These are phyloP conservation scores for Paulownia fortunei DNA, from an alignment of 257 asterid species.

Conservation along the genomic window DNA sequence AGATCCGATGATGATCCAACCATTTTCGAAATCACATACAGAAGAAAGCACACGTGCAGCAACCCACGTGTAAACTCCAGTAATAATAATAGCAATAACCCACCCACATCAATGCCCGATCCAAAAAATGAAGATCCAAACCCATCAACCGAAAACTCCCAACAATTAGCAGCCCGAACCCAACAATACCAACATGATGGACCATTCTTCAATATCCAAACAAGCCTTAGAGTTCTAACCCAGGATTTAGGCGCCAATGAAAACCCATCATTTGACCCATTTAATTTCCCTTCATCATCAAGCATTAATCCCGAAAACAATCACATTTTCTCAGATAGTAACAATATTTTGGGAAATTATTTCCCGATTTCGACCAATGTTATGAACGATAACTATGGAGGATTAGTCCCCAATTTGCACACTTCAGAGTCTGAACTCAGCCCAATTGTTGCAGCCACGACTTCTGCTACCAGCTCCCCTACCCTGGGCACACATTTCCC, in stretches of 20 bases:
- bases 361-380: conserved; percentile 30
- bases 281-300: conserved; percentile 36
- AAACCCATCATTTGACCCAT: conserved; percentile 24
- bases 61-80: conserved; percentile 5
- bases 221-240: conserved; percentile 46
- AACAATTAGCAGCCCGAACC: conserved; percentile 9
- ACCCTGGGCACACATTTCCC: conserved; percentile 35
- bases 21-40: conserved; percentile 39
- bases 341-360: conserved; percentile 32
- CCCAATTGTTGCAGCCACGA: conserved; percentile 37
- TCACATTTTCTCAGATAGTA: conserved; percentile 12
- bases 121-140: conserved; percentile 18
- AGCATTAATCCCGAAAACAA: conserved; percentile 34
- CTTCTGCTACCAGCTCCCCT: conserved; percentile 45
- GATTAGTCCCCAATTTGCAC: conserved; percentile 31
- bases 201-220: conserved; percentile 44
- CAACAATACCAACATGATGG: conserved; percentile 19
- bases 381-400: conserved; percentile 27
- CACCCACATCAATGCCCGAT: conserved; percentile 23
- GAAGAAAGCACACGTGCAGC: conserved; percentile 57
- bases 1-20: conserved; percentile 52
- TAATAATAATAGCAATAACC: background rate
- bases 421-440: conserved; percentile 35
- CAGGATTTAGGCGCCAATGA: conserved; percentile 22
- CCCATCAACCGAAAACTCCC: conserved; percentile 25